Percentiles rank a stretch among this genome's conserved stretches.
These are phyloP conservation scores for Penicillium sp. DNA, from an alignment of 2,329 filamentous ascomycete genomes.

Conservation along the genomic window DNA sequence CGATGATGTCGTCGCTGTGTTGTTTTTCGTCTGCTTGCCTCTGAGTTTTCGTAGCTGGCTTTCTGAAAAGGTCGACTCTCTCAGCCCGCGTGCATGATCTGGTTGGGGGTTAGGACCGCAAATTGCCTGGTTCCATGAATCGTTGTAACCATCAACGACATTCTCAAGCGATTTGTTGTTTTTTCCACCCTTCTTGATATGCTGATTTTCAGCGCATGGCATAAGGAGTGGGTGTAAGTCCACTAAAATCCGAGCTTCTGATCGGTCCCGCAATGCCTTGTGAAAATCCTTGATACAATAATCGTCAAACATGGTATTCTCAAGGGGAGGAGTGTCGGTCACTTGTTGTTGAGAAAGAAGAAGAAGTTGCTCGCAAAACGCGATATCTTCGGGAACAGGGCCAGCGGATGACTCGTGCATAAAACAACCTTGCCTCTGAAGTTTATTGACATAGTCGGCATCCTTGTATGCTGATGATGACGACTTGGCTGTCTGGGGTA, in stretches of 20 bases:
- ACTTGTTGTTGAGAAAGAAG: too few species aligned
- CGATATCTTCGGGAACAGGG: background rate
- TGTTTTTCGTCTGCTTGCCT: background rate
- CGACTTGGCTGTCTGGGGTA: constrained; percentile 11
- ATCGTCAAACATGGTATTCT: background rate
- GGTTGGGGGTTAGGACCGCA: constrained; percentile 4
- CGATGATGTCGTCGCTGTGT: background rate
- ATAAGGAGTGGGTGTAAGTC: background rate
- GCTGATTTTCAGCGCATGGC: background rate
- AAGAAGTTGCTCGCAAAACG: background rate
- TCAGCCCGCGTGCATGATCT: background rate
- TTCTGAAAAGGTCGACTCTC: background rate
- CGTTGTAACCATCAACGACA: constrained; percentile 1
- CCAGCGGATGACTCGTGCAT: constrained; percentile 11
- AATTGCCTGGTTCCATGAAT: constrained; percentile 8
- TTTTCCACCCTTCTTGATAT: background rate
- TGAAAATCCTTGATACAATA: background rate
- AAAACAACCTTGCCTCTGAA: constrained; percentile 14
- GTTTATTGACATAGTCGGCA: constrained; percentile 11
- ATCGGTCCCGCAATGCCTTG: background rate
- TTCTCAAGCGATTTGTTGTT: background rate
- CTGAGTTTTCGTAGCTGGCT: background rate
- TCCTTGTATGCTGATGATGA: constrained; percentile 11
- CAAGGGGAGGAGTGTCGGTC: background rate
- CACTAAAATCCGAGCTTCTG: background rate